phyloP scores from a whole-genome alignment of 73 alveolate genomes.

The Paramecium pentaurelia region DNA sequence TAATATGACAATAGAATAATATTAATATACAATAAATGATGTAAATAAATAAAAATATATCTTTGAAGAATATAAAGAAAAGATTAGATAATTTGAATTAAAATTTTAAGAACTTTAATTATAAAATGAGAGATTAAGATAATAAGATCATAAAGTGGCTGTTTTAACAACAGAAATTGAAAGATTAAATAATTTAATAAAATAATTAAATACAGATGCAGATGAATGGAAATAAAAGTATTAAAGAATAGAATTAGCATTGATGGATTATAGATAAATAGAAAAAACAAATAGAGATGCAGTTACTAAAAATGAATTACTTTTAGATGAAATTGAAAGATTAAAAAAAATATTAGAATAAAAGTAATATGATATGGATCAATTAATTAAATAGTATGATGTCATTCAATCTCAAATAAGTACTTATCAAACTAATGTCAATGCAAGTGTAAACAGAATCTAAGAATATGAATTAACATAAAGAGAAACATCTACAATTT shows the following conservation, averaged over 20 bases:
- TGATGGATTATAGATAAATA: conserved; percentile 30
- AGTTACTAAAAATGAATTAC: neutral
- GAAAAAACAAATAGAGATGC: conserved; percentile 44
- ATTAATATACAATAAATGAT: neutral
- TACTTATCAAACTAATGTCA: neutral
- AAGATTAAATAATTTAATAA: neutral
- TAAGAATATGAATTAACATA: neutral
- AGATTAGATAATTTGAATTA: neutral
- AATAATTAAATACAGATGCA: neutral
- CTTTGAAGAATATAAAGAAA: neutral
- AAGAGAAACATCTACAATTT: neutral
- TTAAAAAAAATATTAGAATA: conserved; percentile 24
- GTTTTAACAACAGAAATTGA: conserved; percentile 9
- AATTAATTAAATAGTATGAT: neutral
- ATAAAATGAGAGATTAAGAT: neutral
- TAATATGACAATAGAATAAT: neutral
- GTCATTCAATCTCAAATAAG: neutral
- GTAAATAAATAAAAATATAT: neutral
- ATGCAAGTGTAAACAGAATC: neutral
- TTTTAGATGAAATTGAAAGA: conserved; percentile 19
- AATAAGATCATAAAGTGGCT: conserved; percentile 26
- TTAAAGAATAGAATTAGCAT: neutral
- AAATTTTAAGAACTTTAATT: neutral
- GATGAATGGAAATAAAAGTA: conserved; percentile 44
- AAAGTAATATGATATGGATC: neutral